Conservation (phyloP, 164 flowering plant genomes). For the Macadamia integrifolia region DNA sequence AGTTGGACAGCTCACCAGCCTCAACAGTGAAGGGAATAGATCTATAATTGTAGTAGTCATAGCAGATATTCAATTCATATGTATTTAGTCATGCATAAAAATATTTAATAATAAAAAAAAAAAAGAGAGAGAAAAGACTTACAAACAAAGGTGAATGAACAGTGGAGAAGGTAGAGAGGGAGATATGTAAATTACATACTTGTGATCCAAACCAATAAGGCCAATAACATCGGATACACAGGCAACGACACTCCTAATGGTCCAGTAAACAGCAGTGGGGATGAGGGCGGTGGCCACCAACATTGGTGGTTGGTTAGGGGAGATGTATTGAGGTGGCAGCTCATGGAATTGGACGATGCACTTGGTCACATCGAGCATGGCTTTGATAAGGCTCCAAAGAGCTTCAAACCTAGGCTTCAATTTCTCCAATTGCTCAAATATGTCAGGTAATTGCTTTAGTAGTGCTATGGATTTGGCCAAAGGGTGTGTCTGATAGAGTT, state of each 20-base stretch:
- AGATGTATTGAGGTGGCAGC: too few species aligned
- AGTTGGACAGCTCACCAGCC: background rate
- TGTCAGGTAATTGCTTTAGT: conserved; percentile 49
- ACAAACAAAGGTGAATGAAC: background rate
- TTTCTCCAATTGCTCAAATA: conserved; percentile 31
- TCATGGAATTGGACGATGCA: too few species aligned
- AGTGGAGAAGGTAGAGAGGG: too few species aligned
- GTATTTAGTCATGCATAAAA: too few species aligned
- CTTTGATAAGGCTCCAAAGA: too few species aligned
- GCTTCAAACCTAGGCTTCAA: conserved; percentile 35
- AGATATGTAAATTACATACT: too few species aligned
- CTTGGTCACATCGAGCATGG: too few species aligned
- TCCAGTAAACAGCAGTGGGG: conserved; percentile 59
- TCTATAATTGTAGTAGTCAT: background rate
- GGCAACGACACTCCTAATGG: conserved; percentile 37
- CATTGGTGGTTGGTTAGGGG: conserved; percentile 23
- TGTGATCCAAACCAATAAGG: conserved; percentile 28
- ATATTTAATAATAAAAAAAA: too few species aligned
- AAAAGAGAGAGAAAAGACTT: background rate
- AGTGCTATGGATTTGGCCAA: conserved; percentile 42
- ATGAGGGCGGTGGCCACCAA: conserved; percentile 30
- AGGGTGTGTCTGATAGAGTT: conserved; percentile 29
- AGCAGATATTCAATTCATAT: background rate
- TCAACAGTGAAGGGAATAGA: background rate
- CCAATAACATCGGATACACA: conserved; percentile 37